Base-by-base conservation (phyloP, 352 stramenopile species). In the Pythium coloratum region DNA sequence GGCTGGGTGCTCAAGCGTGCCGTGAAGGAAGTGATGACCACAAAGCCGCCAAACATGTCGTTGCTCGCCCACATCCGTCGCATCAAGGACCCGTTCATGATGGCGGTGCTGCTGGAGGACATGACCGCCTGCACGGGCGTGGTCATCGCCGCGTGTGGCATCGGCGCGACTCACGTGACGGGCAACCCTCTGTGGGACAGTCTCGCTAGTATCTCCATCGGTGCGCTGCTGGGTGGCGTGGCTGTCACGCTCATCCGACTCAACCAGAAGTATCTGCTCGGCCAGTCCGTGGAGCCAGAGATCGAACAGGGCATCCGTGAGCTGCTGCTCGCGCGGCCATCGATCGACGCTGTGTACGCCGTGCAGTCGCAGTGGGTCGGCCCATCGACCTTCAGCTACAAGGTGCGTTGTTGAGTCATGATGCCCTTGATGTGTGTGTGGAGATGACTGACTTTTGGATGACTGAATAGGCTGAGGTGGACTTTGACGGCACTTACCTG, bases 401-500 rank as follows among this genome's bases (percentile, higher is more conserved):
- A 99, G 81, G 86, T 95, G 67, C 16, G 65, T 53, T 10, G 0
- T 28, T 20, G 47, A 14, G 13, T 4, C 6, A 28, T 20, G 6
- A 7, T 3, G 0, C n/a, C 3, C 10, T 33, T 53, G 5, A 53
- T 30, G 10, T 5, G 14, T 8, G 42, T 30, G 20, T 18, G 44
- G 28, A 28, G 46, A 32, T 28, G n/a, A 9, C 24, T 16, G 24
- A 32, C 20, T 28, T 2, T 53, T 53, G 46, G 8, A 26, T 49
- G 38, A 44, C 42, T 53, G 46, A 28, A 40, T 63, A 95, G 87
- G 97, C 97, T 24, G 97, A 99, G 78, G 92, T 99, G 6, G 97
- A 99, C 77, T 99, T 99, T 81, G 97, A 99, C 69, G 97, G 97
- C 59, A 99, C 97, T 44, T 99, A 97, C 73, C 70, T 99, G 46